Conservation (phyloP, 192 early-diverging fungal genomes). For the Dissophora globulifera region DNA sequence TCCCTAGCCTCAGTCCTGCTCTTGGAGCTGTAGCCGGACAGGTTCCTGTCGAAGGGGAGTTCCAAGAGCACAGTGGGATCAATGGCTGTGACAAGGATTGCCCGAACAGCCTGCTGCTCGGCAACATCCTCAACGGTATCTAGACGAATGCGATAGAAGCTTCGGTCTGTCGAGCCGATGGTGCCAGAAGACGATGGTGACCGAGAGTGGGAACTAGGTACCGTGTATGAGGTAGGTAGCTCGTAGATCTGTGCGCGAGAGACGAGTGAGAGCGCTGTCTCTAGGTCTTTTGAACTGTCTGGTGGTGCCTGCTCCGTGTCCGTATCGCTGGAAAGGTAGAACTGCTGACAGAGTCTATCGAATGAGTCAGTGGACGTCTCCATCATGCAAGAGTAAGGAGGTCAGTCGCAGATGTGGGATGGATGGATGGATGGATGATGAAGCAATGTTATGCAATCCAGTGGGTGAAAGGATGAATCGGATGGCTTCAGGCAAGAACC, state of each 20-base stretch:
- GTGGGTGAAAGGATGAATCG: background rate
- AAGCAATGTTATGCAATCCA: too few relatives aligned
- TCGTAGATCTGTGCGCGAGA: conserved; percentile 39
- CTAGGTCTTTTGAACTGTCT: conserved; percentile 12
- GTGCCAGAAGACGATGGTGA: too few relatives aligned
- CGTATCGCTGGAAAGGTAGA: background rate
- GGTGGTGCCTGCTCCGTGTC: background rate
- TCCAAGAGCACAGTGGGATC: conserved; percentile 9
- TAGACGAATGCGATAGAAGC: conserved; percentile 41
- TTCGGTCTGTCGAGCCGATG: background rate
- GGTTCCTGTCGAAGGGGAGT: conserved; percentile 40
- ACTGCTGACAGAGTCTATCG: background rate
- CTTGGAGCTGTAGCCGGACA: conserved; percentile 41
- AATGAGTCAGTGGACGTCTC: background rate
- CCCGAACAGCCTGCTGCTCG: background rate
- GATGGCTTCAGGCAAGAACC: too few relatives aligned
- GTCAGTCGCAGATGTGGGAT: background rate
- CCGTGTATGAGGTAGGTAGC: background rate
- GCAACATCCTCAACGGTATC: conserved; percentile 14
- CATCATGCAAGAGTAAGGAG: background rate
- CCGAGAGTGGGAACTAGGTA: background rate
- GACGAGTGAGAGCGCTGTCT: conserved; percentile 38
- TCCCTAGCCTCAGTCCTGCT: conserved; percentile 19
- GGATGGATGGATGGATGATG: background rate
- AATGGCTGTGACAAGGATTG: conserved; percentile 17